Evolutionary conservation across 441 rosid species (phyloP), one percentile per base, ranked within the genome.

Genomic region (Iberis amara): DNA sequence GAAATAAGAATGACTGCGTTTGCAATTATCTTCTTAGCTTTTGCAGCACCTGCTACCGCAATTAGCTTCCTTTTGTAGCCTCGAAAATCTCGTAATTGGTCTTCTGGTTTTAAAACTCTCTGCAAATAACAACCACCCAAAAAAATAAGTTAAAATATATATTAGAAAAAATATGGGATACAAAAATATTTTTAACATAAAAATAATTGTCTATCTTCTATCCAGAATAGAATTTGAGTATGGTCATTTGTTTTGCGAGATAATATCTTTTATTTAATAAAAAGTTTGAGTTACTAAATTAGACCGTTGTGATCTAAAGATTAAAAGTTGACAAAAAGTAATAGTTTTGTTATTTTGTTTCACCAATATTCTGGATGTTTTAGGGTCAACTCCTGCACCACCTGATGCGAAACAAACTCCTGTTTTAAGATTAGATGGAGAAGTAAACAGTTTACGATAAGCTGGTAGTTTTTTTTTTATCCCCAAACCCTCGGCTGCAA

Each of bases 391-490:
- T 24, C 97, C 97, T 3, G 71, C 13, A 53, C 86, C 95, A 36
- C 96, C 84, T 0, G 97, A 86, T 51, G 96, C 96, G 60, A 90
- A 86, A 56, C 79, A 71, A 15, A 84, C 94, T 8, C 98, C 98
- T 0, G 94, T 85, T 58, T 50, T 5, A 5, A 85, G 96, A 38
- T 90, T 95, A 32, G 46, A 27, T 42, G 80, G 73, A 55, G 47
- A 2, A 40, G 69, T 18, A 6, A 59, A 39, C 52, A 79, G 70
- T 52, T 77, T 83, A 62, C 85, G 55, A 69, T 74, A 85, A 24
- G 94, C 79, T 2, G 94, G 96, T 32, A 86, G 14, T 0, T 3
- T 2, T 3, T 57, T 74, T 59, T 85, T 87, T 0, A 90, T 71
- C 50, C 85, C 96, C 37, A 87, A 35, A 61, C 79, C 79, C 47